Percentiles rank a stretch among this genome's conserved stretches.
Evolutionary conservation across 495 filamentous ascomycete species (phyloP).

Genomic region (Hyaloscypha hepaticicola): DNA sequence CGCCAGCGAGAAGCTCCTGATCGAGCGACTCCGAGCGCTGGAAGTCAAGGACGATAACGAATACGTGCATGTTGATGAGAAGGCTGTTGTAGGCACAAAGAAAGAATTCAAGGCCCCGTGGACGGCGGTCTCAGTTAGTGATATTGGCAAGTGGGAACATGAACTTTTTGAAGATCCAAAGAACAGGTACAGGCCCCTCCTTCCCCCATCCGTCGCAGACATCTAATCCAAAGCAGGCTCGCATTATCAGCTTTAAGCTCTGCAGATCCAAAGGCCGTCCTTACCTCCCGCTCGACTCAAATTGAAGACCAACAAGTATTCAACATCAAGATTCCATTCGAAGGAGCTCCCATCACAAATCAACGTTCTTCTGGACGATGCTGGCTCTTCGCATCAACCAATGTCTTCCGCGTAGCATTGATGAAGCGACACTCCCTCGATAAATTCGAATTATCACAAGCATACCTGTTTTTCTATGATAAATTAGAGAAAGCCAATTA

Average conservation of each 20-base stretch:
- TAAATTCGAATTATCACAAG: slow-evolving; percentile 81
- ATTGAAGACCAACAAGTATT: slow-evolving; percentile 72
- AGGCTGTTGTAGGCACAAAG: slow-evolving; percentile 18
- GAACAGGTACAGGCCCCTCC: slow-evolving; percentile 44
- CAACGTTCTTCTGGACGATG: slow-evolving; percentile 77
- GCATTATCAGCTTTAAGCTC: slow-evolving; percentile 65
- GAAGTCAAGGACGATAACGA: slow-evolving; percentile 42
- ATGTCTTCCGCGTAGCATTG: slow-evolving; percentile 80
- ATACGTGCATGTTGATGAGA: slow-evolving; percentile 47
- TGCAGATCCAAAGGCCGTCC: slow-evolving; percentile 52
- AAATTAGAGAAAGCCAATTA: slow-evolving; percentile 91
- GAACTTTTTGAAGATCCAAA: slow-evolving; percentile 63
- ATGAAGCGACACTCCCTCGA: slow-evolving; percentile 76
- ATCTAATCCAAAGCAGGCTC: slow-evolving; percentile 41
- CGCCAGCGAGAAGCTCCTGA: slow-evolving; percentile 42
- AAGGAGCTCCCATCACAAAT: slow-evolving; percentile 82
- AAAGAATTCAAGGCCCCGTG: slow-evolving; percentile 27
- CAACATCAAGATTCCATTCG: slow-evolving; percentile 77
- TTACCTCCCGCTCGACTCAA: slow-evolving; percentile 54
- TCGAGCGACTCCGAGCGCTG: slow-evolving; percentile 42
- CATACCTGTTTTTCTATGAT: slow-evolving; percentile 93
- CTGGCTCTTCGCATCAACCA: slow-evolving; percentile 87
- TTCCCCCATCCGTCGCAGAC: not conserved
- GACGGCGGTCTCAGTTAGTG: slow-evolving; percentile 43
- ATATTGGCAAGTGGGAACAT: slow-evolving; percentile 56